Base-by-base conservation (phyloP, 768 basidiomycete genomes). In the Guyanaporus albipodus region DNA sequence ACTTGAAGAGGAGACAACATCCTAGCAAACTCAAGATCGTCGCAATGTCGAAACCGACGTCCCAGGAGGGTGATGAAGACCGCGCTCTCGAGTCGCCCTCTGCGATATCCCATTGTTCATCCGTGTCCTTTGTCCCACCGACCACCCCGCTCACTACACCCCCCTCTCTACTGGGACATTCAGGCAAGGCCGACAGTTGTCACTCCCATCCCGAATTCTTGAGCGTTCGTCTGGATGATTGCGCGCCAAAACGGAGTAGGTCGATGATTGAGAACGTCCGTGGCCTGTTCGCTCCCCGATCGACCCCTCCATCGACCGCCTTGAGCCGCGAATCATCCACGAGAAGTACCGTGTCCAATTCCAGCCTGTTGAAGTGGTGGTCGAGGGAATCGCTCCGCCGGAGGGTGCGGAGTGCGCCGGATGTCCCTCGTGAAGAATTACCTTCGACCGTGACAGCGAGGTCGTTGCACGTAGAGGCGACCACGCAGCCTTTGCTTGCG, bases 221-320 rank as follows among this genome's bases (percentile, higher is more conserved):
- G 63, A 48, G 46, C 33, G 51, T 48, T 22, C 54, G 39, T 38
- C 59, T 41, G 34, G 56, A 54, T n/a, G 54, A 53, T 37, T 64
- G 45, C 39, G 55, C 52, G 21, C 74, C 73, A 10, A 74, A 73
- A 51, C 69, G 74, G 33, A 66, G 72, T 40, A 69, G 75, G 22
- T 82, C 79, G 12, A 73, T 87, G 64, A 76, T 81, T 38, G 79
- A 75, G 52, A 83, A 80, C 54, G 78, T 86, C 46, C 77, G 73
- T 54, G 78, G 72, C 17, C 69, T 87, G 42, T 84, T 87, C 55
- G 65, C 70, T 22, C 69, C 78, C 41, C 76, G 74, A 1, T 64
- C 78, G 5, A 47, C 58, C 12, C 73, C 77, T 14, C 70, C 77
- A 6, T 56, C 66, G 36, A 52, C 64, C 27, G 53, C 64, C 6